Conservation (phyloP, 208 protist species). For the Leishmania turanica region DNA sequence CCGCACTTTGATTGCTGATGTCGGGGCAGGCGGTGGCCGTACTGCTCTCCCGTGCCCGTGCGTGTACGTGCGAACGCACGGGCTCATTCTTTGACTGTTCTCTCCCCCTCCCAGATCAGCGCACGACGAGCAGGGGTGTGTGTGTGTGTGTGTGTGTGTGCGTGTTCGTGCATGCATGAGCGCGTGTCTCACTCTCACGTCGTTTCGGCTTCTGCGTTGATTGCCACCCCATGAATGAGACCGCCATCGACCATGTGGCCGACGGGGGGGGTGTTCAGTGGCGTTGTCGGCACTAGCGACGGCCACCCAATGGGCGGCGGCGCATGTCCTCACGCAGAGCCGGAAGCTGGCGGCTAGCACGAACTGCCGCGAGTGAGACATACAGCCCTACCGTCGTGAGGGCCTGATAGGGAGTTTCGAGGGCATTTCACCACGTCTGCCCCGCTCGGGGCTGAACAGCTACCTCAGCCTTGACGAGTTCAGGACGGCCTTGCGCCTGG, state of each 20-base stretch:
- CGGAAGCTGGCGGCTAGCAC: constrained; percentile 34
- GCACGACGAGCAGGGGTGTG: background rate
- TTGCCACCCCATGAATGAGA: background rate
- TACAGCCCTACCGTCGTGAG: constrained; percentile 39
- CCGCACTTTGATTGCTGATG: no score
- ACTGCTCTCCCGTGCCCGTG: no score
- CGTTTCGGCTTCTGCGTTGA: background rate
- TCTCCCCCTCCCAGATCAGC: background rate
- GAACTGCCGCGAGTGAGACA: constrained; percentile 48
- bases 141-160: background rate
- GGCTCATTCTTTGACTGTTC: no score
- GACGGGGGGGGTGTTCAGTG: constrained; percentile 42
- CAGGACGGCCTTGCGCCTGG: constrained; percentile 45
- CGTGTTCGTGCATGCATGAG: no score
- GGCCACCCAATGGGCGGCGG: constrained; percentile 82
- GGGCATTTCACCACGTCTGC: constrained; percentile 60
- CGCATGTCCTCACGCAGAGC: constrained; percentile 82
- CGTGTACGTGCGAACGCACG: no score
- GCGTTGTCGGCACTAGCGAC: constrained; percentile 54
- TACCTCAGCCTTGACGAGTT: constrained; percentile 67
- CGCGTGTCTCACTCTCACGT: background rate
- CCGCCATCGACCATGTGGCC: constrained; percentile 40
- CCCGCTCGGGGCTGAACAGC: constrained; percentile 63
- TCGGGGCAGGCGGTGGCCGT: no score
- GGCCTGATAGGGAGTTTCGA: constrained; percentile 66